A percentile compares a stretch with the other conserved stretches of the same genome.
Evolutionary conservation across 805 yeast genomes (phyloP).

Genomic region (Lipomyces kockii): DNA sequence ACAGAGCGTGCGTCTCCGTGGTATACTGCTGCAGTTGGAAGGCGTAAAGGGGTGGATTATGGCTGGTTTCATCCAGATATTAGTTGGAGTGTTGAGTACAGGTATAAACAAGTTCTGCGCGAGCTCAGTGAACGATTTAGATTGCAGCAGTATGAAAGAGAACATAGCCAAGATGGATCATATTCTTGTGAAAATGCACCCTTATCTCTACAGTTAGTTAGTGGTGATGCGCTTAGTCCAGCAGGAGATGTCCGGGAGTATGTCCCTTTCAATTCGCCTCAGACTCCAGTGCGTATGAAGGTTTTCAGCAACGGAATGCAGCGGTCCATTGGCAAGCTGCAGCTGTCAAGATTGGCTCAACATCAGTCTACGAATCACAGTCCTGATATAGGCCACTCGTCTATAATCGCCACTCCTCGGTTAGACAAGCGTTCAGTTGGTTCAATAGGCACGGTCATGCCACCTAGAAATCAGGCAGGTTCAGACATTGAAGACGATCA

Average conservation of each 20-base stretch:
- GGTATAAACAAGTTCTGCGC: neutral
- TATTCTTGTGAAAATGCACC: neutral
- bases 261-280: neutral
- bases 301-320: neutral
- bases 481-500: neutral
- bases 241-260: neutral
- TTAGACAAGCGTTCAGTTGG: neutral
- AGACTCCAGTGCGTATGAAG: neutral
- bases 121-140: neutral
- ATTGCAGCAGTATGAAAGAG: neutral
- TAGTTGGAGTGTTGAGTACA: neutral
- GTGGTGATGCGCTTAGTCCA: neutral
- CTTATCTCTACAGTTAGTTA: neutral
- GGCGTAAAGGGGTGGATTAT: neutral
- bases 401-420: neutral
- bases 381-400: neutral
- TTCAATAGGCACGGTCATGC: neutral
- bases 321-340: neutral
- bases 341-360: neutral
- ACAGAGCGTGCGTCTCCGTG: neutral
- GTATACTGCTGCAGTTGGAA: neutral
- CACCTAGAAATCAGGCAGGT: neutral
- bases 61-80: neutral
- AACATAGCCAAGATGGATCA: neutral
- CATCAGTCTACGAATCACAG: neutral